These are phyloP conservation scores for Trichophyton simii DNA, from an alignment of 2,329 filamentous ascomycete genomes.

Conservation along the genomic window DNA sequence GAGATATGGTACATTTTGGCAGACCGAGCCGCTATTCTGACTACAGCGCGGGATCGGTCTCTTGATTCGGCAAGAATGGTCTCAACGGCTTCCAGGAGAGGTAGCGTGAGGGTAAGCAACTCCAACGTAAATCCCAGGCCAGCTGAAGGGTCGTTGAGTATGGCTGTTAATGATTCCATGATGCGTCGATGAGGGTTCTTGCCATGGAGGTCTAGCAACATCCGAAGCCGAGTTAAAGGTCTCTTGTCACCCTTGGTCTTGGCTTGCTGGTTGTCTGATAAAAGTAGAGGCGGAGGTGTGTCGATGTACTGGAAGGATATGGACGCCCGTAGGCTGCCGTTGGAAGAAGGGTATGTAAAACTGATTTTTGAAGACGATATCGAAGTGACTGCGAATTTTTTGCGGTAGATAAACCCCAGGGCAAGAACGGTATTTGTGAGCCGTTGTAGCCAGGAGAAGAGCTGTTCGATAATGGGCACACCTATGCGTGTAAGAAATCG, in stretches of 20 bases:
- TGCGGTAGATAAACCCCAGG: constrained; percentile 24
- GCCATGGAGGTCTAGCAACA: constrained; percentile 25
- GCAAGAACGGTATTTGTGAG: constrained; percentile 28
- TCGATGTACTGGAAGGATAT: constrained; percentile 22
- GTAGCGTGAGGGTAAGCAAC: constrained; percentile 25
- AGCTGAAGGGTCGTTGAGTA: constrained; percentile 23
- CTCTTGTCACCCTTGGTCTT: neutral
- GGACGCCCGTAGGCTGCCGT: constrained; percentile 19
- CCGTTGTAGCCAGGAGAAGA: constrained; percentile 28
- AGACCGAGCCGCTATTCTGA: constrained; percentile 26
- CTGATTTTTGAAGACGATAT: constrained; percentile 25
- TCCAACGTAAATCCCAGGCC: constrained; percentile 22
- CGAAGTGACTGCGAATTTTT: constrained; percentile 21
- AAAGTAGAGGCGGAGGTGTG: neutral
- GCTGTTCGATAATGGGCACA: constrained; percentile 22
- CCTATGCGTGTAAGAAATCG: constrained; percentile 27
- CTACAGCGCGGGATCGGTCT: constrained; percentile 13
- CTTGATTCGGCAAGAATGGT: constrained; percentile 20
- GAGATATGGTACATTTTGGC: constrained; percentile 26
- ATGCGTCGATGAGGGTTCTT: constrained; percentile 31
- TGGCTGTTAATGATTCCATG: constrained; percentile 26
- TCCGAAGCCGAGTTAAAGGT: constrained; percentile 8
- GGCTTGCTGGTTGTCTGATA: neutral
- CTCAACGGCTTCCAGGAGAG: constrained; percentile 28
- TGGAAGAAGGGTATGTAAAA: constrained; percentile 24